A percentile compares a stretch with the other conserved stretches of the same genome.
These are phyloP conservation scores for Podospora tetraspora DNA, from an alignment of 495 filamentous ascomycete species.

Conservation along the genomic window DNA sequence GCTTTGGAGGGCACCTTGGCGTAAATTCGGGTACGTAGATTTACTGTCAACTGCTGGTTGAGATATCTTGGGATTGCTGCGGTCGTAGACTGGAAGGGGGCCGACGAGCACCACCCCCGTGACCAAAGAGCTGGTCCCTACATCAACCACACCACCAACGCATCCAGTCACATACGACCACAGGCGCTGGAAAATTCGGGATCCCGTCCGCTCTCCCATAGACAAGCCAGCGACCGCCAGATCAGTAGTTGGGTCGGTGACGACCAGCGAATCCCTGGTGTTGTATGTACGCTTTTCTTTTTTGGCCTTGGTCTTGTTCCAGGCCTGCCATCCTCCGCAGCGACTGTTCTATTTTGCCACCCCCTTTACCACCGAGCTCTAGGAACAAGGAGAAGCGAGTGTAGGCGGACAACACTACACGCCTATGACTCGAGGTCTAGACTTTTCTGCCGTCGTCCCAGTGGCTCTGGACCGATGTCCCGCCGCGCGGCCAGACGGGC, in stretches of 20 bases:
- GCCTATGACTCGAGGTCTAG: neutral
- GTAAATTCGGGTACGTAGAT: too few relatives aligned
- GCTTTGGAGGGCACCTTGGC: too few relatives aligned
- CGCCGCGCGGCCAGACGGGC: too few relatives aligned
- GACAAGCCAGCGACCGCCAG: constrained; percentile 27
- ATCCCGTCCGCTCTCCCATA: constrained; percentile 49
- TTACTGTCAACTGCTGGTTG: too few relatives aligned
- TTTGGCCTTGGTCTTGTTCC: neutral
- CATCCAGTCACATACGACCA: constrained; percentile 40
- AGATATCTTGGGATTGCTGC: too few relatives aligned
- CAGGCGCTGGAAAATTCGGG: constrained; percentile 40
- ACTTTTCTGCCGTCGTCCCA: neutral
- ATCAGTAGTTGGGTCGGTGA: constrained; percentile 41
- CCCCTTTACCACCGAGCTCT: neutral
- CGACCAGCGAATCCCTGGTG: constrained; percentile 36
- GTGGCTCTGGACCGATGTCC: neutral
- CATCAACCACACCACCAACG: neutral
- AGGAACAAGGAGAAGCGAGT: neutral
- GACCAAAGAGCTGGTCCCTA: neutral
- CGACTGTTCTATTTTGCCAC: neutral
- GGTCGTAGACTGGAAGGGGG: too few relatives aligned
- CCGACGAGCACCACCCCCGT: neutral
- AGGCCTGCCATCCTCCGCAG: neutral
- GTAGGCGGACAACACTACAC: neutral
- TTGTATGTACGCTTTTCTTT: constrained; percentile 31